phyloP scores from a whole-genome alignment of 2,329 filamentous ascomycete genomes.

The Tolypocladium ovalisporum region DNA sequence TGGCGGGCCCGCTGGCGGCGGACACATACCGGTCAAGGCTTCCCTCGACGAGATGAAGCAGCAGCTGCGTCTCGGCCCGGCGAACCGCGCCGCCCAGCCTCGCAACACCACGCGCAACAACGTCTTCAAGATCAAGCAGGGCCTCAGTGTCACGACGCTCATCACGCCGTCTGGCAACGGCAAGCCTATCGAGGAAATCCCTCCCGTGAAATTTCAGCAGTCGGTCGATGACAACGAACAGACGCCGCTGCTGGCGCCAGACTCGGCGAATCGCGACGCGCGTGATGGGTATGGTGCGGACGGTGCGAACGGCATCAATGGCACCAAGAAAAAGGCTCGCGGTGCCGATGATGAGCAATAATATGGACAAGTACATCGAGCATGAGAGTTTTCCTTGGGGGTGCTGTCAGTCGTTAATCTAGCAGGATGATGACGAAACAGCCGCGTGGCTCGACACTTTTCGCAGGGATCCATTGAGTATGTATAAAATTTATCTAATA shows the following conservation, averaged over 20 bases:
- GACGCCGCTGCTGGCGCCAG: constrained; percentile 6
- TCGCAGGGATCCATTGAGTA: neutral
- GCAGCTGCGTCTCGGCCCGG: constrained; percentile 55
- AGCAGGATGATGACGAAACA: neutral
- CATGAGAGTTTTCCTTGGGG: neutral
- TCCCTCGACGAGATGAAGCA: constrained; percentile 53
- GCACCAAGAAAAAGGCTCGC: neutral
- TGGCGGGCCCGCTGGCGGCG: constrained; percentile 31
- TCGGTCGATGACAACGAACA: constrained; percentile 3
- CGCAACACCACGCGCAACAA: constrained; percentile 43
- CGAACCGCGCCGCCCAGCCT: constrained; percentile 55
- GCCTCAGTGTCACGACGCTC: constrained; percentile 10
- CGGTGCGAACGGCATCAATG: constrained; percentile 1
- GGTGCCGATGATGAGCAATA: neutral
- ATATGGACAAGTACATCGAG: neutral
- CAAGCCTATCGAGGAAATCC: constrained; percentile 3
- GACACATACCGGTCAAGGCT: constrained; percentile 43
- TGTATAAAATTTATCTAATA: neutral
- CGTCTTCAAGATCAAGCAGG: constrained; percentile 56
- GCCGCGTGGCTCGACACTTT: neutral
- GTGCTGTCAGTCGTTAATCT: neutral
- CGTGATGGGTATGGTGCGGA: constrained; percentile 5
- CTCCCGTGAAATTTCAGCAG: neutral
- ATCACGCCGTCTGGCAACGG: constrained; percentile 2
- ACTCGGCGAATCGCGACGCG: constrained; percentile 2